A percentile compares a stretch with the other conserved stretches of the same genome.
phyloP scores from a whole-genome alignment of 2,329 filamentous ascomycete genomes.

The Scedosporium minutisporum region DNA sequence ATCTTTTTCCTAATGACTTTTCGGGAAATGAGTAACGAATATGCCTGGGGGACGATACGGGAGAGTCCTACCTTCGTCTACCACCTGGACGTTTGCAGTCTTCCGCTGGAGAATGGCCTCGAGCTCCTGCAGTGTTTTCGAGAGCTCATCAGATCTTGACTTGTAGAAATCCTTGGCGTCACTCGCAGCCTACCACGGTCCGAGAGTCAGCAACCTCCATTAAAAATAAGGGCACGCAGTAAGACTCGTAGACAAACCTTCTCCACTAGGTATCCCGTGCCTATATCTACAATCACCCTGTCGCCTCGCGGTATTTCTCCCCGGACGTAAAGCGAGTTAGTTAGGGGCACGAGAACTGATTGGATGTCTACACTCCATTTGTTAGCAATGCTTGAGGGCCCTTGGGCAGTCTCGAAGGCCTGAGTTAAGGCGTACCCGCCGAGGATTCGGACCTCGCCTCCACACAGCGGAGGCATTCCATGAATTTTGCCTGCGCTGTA shows the following conservation, averaged over 20 bases:
- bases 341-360: conserved; percentile 81
- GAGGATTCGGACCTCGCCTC: conserved; percentile 27
- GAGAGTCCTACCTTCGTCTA: conserved; percentile 65
- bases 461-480: conserved; percentile 77
- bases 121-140: conserved; percentile 44
- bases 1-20: conserved; percentile 30
- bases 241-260: conserved; percentile 49
- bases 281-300: conserved; percentile 81
- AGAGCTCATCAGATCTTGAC: conserved; percentile 42
- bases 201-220: conserved; percentile 1
- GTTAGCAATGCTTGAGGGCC: neutral
- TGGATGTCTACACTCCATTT: conserved; percentile 23
- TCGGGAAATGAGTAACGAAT: conserved; percentile 5
- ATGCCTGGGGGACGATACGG: neutral
- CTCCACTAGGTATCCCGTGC: conserved; percentile 90
- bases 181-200: conserved; percentile 33
- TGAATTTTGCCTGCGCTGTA: conserved; percentile 83
- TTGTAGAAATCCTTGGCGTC: conserved; percentile 49
- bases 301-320: conserved; percentile 66
- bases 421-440: conserved; percentile 16
- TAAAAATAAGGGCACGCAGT: neutral
- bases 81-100: conserved; percentile 70
- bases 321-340: conserved; percentile 87
- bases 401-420: neutral
- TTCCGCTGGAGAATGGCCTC: conserved; percentile 56